These are phyloP conservation scores for Schoenoplectus triqueter DNA, from an alignment of 202 grass and related monocot genomes.

Conservation along the genomic window DNA sequence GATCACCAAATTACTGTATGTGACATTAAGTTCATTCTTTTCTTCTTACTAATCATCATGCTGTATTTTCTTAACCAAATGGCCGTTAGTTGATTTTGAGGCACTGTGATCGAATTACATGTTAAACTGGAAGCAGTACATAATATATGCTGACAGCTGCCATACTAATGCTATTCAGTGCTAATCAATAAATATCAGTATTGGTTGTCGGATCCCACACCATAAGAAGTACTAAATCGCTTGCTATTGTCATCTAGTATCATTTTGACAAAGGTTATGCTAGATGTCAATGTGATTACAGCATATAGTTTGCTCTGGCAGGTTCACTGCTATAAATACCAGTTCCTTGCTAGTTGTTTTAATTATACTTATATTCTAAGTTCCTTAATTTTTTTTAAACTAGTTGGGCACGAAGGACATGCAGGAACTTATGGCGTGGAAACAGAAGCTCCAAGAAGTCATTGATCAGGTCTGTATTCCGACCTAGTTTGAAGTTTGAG, in stretches of 20 bases:
- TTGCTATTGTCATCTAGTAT: not conserved
- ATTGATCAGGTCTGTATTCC: conserved; percentile 79
- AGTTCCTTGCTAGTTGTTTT: conserved; percentile 26
- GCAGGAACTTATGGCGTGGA: conserved; percentile 84
- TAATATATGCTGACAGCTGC: not conserved
- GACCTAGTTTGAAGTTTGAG: conserved; percentile 10
- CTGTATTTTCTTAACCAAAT: conserved; percentile 12
- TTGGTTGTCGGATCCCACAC: conserved; percentile 23
- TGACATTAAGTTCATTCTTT: conserved; percentile 32
- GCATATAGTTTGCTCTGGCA: conserved; percentile 6
- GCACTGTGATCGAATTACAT: conserved; percentile 30
- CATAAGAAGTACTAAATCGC: not conserved
- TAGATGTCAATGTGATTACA: conserved; percentile 32
- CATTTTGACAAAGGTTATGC: not conserved
- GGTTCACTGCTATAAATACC: conserved; percentile 10
- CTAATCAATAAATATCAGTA: conserved; percentile 29
- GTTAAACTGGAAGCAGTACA: conserved; percentile 17
- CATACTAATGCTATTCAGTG: conserved; percentile 23
- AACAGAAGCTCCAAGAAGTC: conserved; percentile 82
- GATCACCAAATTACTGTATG: conserved; percentile 86
- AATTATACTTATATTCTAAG: conserved; percentile 15
- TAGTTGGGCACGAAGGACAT: conserved; percentile 92
- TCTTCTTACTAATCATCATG: not conserved
- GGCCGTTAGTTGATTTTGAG: conserved; percentile 22
- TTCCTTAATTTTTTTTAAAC: conserved; percentile 43